Conservation (phyloP, 2,329 filamentous ascomycete genomes). For the Fusarium robinianum region DNA sequence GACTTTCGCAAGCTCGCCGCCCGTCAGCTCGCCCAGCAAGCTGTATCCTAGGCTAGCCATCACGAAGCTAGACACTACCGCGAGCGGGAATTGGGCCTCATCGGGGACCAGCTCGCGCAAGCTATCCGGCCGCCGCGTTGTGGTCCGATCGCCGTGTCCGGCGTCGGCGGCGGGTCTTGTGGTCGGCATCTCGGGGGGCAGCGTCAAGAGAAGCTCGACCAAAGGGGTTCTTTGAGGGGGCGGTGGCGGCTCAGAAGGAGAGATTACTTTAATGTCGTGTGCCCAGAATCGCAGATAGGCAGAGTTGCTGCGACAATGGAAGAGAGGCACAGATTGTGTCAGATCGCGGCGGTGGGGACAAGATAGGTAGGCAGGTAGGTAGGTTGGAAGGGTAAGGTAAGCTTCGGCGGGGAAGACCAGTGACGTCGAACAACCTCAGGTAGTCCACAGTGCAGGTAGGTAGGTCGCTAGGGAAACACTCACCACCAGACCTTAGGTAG, state of each 20-base stretch:
- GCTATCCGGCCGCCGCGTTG: constrained; percentile 15
- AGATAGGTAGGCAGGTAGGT: background rate
- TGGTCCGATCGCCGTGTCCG: too few relatives aligned
- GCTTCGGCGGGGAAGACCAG: too few relatives aligned
- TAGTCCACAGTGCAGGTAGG: constrained; percentile 4
- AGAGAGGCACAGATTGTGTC: constrained; percentile 1
- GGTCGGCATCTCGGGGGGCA: constrained; percentile 24
- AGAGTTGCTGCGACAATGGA: constrained; percentile 13
- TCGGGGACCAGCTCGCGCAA: constrained; percentile 44
- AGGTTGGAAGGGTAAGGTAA: too few relatives aligned
- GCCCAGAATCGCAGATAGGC: background rate
- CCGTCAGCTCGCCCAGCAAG: constrained; percentile 61
- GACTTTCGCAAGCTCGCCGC: constrained; percentile 68
- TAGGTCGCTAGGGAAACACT: constrained; percentile 39
- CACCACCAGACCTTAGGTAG: too few relatives aligned
- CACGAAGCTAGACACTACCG: constrained; percentile 59
- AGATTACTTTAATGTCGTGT: too few relatives aligned
- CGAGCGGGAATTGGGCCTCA: constrained; percentile 56
- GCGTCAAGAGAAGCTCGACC: too few relatives aligned
- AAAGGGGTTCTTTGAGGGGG: too few relatives aligned
- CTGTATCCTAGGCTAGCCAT: constrained; percentile 69
- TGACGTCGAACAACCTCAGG: background rate
- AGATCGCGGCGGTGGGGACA: constrained; percentile 11
- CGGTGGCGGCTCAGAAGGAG: too few relatives aligned
- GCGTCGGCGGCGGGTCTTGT: constrained; percentile 22